Conservation (phyloP, 805 yeast species). For the Tetrapisispora iriomotensis region DNA sequence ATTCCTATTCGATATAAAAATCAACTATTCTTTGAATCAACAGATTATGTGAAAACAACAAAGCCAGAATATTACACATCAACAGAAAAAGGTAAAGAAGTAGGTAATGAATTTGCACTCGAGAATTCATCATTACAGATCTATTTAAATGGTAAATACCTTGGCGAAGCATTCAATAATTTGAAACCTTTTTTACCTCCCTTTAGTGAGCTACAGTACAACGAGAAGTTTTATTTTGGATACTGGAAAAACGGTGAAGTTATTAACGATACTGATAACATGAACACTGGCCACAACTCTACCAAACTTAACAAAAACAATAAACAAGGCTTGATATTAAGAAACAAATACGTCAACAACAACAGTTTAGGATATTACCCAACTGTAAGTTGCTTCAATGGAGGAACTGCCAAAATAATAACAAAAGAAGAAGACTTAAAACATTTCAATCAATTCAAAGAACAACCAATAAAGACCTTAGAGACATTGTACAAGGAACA, state of each 20-base stretch:
- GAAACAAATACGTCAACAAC: conserved; percentile 51
- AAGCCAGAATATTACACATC: conserved; percentile 28
- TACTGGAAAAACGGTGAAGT: conserved; percentile 24
- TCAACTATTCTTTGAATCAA: conserved; percentile 72
- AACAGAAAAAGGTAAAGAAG: conserved; percentile 27
- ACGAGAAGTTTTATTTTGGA: conserved; percentile 29
- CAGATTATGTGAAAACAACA: conserved; percentile 40
- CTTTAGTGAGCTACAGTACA: conserved; percentile 43
- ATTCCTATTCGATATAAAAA: conserved; percentile 77
- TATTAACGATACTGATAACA: conserved; percentile 1
- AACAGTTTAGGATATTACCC: conserved; percentile 89
- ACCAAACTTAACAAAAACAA: too few species aligned
- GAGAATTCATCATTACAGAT: conserved; percentile 51
- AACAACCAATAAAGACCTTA: conserved; percentile 32
- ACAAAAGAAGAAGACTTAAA: conserved; percentile 53
- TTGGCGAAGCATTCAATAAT: conserved; percentile 58
- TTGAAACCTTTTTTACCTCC: conserved; percentile 76
- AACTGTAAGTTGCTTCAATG: conserved; percentile 69
- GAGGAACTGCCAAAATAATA: conserved; percentile 65
- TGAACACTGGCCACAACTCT: conserved; percentile 6
- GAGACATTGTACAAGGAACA: conserved; percentile 54
- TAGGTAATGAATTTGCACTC: conserved; percentile 27
- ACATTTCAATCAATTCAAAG: conserved; percentile 17
- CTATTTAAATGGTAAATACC: conserved; percentile 63
- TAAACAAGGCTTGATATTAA: conserved; percentile 21